Evolutionary conservation across 805 yeast species (phyloP), one percentile per base, ranked within the genome.

Genomic region (Blastobotrys attinorum): DNA sequence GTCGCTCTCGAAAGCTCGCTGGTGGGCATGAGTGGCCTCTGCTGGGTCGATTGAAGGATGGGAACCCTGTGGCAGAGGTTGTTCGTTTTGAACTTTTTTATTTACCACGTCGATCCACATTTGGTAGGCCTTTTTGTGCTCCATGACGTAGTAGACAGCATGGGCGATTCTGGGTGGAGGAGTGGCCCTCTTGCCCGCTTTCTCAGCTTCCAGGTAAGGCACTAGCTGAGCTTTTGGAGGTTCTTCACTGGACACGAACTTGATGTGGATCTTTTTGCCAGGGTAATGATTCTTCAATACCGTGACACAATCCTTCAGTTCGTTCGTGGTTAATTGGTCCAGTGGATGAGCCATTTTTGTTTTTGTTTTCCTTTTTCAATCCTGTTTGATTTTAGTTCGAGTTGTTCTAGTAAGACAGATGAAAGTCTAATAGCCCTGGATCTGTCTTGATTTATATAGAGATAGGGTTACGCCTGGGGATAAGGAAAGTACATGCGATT

Each of bases 191-290:
- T 33, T 36, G 27, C 79, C 80, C 3, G 59, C 45, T 54, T 73
- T 76, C 66, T 82, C 87, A 44, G 83, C 80, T 47, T 78, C 81
- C 50, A 84, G 67, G 63, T 71, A 83, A 55, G 71, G 75, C 49
- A 77, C 57, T 81, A 84, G 79, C 49, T 73, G 78, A 53, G 73
- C 67, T 72, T 84, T 84, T 48, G 94, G 89, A 27, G 95, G 95
- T 58, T 84, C 94, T 39, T 60, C 58, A 20, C 46, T 41, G 38
- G 53, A 57, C 11, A 62, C 47, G 32, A 48, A 51, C 52, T 62
- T 62, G 53, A 62, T 52, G 47, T 61, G 65, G 25, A 62, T 47
- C 35, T 46, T 46, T 44, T 59, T 57, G 27, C 59, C 60, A 5
- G 43, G 31, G 43, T 60, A 59, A 31, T 54, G 52, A 44, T 47